These are phyloP conservation scores for Penicillium sp. DNA, from an alignment of 2,329 filamentous ascomycete genomes.

Conservation along the genomic window DNA sequence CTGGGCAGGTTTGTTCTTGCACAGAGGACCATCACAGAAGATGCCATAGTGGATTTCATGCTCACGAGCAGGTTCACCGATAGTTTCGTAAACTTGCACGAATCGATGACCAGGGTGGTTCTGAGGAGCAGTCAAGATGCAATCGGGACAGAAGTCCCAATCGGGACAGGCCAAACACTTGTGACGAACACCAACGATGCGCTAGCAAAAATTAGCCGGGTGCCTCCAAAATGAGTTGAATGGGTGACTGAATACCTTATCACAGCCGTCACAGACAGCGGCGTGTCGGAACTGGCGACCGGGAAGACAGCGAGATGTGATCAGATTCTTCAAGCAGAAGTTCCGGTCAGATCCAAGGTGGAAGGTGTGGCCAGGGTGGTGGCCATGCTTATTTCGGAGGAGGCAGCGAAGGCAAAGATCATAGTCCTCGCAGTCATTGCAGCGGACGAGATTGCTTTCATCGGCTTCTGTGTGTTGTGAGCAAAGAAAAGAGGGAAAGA, in stretches of 20 bases:
- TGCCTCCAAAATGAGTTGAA: neutral
- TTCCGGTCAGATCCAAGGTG: slow-evolving; percentile 52
- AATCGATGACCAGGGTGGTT: slow-evolving; percentile 85
- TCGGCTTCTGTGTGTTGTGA: slow-evolving; percentile 56
- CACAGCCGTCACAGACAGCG: slow-evolving; percentile 92
- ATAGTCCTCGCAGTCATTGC: slow-evolving; percentile 79
- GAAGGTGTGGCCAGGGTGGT: slow-evolving; percentile 86
- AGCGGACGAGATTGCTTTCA: slow-evolving; percentile 81
- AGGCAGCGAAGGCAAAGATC: slow-evolving; percentile 89
- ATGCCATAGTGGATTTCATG: slow-evolving; percentile 71
- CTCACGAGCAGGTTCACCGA: slow-evolving; percentile 47
- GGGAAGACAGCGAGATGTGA: slow-evolving; percentile 67
- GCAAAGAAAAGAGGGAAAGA: slow-evolving; percentile 16
- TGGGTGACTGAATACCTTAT: slow-evolving; percentile 56
- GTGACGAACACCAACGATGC: slow-evolving; percentile 84
- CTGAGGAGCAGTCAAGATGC: slow-evolving; percentile 63
- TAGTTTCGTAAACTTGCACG: slow-evolving; percentile 76
- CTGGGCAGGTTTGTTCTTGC: slow-evolving; percentile 52
- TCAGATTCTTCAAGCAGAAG: slow-evolving; percentile 58
- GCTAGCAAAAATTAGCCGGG: slow-evolving; percentile 41
- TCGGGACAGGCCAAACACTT: slow-evolving; percentile 97
- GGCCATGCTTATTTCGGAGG: slow-evolving; percentile 72
- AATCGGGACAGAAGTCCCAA: slow-evolving; percentile 89
- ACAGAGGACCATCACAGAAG: slow-evolving; percentile 92
- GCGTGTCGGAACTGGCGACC: slow-evolving; percentile 80